Percentiles rank a stretch among this genome's conserved stretches.
Evolutionary conservation across 345 rosid genomes (phyloP).

Genomic region (Heritiera littoralis): DNA sequence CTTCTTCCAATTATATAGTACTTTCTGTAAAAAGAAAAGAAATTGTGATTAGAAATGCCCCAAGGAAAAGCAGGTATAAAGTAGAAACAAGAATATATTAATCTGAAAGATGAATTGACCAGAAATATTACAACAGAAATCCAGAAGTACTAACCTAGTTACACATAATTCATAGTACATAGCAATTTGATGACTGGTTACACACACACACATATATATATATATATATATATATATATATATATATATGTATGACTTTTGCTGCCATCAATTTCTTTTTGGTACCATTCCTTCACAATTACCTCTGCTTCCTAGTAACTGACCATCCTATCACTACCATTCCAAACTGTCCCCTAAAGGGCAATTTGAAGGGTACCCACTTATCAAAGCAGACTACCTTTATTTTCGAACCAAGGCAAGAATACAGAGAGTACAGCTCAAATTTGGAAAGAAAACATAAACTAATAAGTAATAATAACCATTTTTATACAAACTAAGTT

Average conservation of each 20-base stretch:
- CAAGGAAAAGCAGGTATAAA: not conserved
- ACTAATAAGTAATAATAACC: not conserved
- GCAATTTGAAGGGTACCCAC: constrained; percentile 7
- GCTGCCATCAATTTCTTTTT: constrained; percentile 3
- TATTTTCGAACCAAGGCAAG: constrained; percentile 3
- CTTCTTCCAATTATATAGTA: not conserved
- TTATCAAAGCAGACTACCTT: not conserved
- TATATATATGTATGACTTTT: not conserved
- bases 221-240: not conserved
- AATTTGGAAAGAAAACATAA: not conserved
- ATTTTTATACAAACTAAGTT: not conserved
- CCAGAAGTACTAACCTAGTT: constrained; percentile 8
- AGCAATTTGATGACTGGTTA: not conserved
- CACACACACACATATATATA: not conserved
- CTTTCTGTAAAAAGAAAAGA: not conserved
- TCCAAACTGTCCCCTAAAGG: constrained; percentile 19
- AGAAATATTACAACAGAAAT: not conserved
- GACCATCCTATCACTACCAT: constrained; percentile 11
- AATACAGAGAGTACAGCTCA: not conserved
- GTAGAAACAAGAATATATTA: not conserved
- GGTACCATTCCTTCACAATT: not conserved
- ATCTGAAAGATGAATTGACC: not conserved
- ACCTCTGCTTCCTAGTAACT: constrained; percentile 22
- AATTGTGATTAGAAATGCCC: not conserved
- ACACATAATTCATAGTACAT: not conserved